phyloP scores from a whole-genome alignment of 2,329 filamentous ascomycete species.

The Trichoderma sp. region DNA sequence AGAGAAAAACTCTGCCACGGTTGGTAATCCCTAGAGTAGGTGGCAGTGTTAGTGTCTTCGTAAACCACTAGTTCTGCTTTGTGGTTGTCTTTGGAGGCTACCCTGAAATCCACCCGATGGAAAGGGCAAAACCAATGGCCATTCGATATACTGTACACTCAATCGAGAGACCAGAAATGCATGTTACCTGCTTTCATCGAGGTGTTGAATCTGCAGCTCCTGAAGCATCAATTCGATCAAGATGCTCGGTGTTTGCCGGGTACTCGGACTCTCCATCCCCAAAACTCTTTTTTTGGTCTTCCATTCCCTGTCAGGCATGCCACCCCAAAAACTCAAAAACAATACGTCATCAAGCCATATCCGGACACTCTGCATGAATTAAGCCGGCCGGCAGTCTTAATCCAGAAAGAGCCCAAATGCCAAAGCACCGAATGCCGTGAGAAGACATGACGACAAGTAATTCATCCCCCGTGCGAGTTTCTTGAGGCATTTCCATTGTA shows the following conservation, averaged over 20 bases:
- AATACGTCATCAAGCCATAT: neutral
- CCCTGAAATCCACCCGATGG: neutral
- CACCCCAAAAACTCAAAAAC: neutral
- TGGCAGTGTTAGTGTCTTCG: neutral
- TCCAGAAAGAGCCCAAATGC: neutral
- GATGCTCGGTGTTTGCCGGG: neutral
- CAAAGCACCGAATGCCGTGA: neutral
- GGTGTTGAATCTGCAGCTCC: neutral
- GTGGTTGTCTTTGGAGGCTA: neutral
- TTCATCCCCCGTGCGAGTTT: neutral
- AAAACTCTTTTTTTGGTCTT: neutral
- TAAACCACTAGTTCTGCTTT: neutral
- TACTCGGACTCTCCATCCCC: neutral
- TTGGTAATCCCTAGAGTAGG: neutral
- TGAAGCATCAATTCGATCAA: neutral
- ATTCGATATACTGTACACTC: neutral
- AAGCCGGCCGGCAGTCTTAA: neutral
- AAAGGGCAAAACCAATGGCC: neutral
- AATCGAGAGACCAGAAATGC: neutral
- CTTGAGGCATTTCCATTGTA: neutral
- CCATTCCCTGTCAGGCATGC: neutral
- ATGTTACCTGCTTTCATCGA: neutral
- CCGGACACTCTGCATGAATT: neutral
- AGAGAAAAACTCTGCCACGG: neutral
- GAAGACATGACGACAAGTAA: neutral